Base-by-base conservation (phyloP, 257 asterid species). In the Striga asiatica region DNA sequence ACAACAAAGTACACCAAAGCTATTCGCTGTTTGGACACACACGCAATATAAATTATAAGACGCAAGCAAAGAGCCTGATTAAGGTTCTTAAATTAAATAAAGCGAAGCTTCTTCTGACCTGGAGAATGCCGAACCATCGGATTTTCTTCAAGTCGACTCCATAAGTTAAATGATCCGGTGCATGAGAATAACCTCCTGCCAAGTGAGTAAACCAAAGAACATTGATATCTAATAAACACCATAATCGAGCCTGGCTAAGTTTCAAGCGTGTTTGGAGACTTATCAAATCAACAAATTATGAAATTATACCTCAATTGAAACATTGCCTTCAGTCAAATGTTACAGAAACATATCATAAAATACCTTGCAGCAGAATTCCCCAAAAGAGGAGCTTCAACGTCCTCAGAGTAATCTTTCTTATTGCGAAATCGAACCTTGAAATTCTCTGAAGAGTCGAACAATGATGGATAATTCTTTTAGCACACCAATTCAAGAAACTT, bases 111-210 rank as follows among this genome's bases (percentile, higher is more conserved):
- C 20, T 21, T 12, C 7, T 66, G 49, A 84, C 97, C 83, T 41
- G 97, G 56, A 89, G 82, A 61, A 89, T 89, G 53, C 94, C 97
- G 42, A 69, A 85, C 95, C 93, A 89, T 68, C 97, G 58, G 63
- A 89, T 77, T 2, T 34, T 16, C 65, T 89, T 89, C 89, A 85
- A 81, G 66, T 83, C 83, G 37, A 89, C 92, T 8, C 94, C 95
- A 56, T 81, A 89, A 18, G 54, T 16, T 18, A 85, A 65, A 0
- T 75, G 76, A 78, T 64, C 18, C 10, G 95, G 93, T 50, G 93
- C 97, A 66, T 89, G 94, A 52, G 97, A 85, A 58, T 89, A 89
- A 8, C 97, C 97, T 49, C 97, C 95, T 84, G 67, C 69, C 22
- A 73, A 38, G 38, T 43, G 12, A 31, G 60, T 25, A 6, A 32